These are phyloP conservation scores for Peronospora farinosa DNA, from an alignment of 352 stramenopile species.

Conservation along the genomic window DNA sequence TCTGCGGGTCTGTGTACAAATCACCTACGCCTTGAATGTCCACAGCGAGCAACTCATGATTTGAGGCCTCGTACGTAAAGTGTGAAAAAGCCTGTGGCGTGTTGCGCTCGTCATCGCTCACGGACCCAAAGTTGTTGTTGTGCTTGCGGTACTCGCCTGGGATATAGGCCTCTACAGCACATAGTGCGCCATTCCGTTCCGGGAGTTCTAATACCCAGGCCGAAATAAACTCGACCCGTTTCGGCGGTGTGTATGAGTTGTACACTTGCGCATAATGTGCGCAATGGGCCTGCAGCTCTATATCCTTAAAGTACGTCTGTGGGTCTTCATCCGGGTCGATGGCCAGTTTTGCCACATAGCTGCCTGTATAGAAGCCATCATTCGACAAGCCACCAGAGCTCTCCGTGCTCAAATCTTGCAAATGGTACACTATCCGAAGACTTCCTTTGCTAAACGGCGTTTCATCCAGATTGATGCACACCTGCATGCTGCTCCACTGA, in stretches of 20 bases:
- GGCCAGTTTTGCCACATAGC: conserved; percentile 80
- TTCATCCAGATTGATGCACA: conserved; percentile 73
- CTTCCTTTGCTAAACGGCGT: conserved; percentile 79
- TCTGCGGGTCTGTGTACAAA: conserved; percentile 93
- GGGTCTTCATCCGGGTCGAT: conserved; percentile 85
- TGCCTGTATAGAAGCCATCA: conserved; percentile 32
- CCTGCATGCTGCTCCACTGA: conserved; percentile 61
- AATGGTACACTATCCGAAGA: conserved; percentile 74
- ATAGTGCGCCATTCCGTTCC: conserved; percentile 61
- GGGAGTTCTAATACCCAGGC: conserved; percentile 80
- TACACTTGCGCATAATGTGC: conserved; percentile 80
- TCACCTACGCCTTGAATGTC: conserved; percentile 94
- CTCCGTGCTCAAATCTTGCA: conserved; percentile 50
- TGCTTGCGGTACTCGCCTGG: conserved; percentile 81
- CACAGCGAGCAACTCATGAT: conserved; percentile 88
- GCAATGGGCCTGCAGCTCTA: conserved; percentile 83
- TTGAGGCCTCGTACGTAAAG: conserved; percentile 90
- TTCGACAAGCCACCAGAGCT: conserved; percentile 18
- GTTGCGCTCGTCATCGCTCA: conserved; percentile 81
- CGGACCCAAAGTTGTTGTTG: conserved; percentile 86
- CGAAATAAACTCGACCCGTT: conserved; percentile 76
- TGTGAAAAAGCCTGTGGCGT: conserved; percentile 90
- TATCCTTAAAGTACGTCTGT: conserved; percentile 86
- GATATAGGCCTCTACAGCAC: conserved; percentile 78
- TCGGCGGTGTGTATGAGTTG: conserved; percentile 80